Percentiles rank a stretch among this genome's conserved stretches.
Conservation (phyloP, 2,329 filamentous ascomycete species). For the Colletotrichum australisinense region DNA sequence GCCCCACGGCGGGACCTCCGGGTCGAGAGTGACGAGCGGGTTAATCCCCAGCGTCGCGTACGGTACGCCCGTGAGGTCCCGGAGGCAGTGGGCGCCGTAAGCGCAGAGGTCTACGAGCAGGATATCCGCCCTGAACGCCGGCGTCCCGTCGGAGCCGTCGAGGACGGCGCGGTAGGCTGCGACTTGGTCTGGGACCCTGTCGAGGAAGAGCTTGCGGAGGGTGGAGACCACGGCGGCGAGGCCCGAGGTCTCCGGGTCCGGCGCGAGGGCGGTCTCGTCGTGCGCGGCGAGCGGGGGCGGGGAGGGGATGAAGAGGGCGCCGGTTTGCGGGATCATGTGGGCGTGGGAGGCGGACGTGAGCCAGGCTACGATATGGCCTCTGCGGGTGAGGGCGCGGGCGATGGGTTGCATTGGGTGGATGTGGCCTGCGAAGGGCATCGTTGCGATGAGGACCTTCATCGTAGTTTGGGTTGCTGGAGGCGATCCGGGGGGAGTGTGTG, state of each 20-base stretch:
- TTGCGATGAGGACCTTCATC: conserved; percentile 31
- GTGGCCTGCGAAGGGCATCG: conserved; percentile 17
- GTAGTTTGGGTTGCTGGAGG: rapidly evolving
- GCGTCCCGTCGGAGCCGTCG: background rate
- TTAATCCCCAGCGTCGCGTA: conserved; percentile 27
- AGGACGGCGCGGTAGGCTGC: conserved; percentile 6
- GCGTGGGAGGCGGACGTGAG: conserved; percentile 16
- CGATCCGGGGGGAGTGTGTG: no score
- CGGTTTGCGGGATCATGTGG: conserved; percentile 1
- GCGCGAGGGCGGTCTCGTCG: background rate
- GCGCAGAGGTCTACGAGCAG: conserved; percentile 4
- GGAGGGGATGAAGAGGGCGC: conserved; percentile 7
- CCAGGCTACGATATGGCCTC: conserved; percentile 21
- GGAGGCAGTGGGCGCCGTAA: conserved; percentile 13
- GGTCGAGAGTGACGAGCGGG: conserved; percentile 21
- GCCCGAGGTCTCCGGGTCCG: conserved; percentile 9
- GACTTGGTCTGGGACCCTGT: conserved; percentile 12
- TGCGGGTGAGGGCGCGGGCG: conserved; percentile 12
- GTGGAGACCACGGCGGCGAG: conserved; percentile 12
- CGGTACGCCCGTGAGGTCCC: background rate
- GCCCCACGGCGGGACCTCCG: conserved; percentile 23
- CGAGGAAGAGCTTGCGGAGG: conserved; percentile 12
- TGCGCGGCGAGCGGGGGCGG: conserved; percentile 5
- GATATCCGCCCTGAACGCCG: background rate
- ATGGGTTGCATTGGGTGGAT: conserved; percentile 17